A percentile compares a stretch with the other conserved stretches of the same genome.
phyloP scores from a whole-genome alignment of 202 grass and related monocot species.

The Setaria viridis region DNA sequence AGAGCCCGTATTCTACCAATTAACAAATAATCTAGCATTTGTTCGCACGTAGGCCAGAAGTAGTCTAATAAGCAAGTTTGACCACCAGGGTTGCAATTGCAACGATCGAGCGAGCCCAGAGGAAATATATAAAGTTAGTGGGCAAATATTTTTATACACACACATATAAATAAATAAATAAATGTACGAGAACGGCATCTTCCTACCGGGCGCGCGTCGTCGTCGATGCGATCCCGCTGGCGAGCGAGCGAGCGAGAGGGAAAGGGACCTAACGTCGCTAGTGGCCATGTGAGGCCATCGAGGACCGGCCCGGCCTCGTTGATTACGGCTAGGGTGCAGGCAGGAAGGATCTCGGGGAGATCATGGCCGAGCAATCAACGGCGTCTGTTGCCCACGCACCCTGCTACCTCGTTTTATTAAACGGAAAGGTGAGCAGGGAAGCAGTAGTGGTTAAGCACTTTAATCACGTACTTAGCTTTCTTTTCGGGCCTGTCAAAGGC shows the following conservation, averaged over 20 bases:
- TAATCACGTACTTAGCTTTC: background rate
- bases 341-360: slow-evolving; percentile 21
- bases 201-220: background rate
- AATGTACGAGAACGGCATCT: slow-evolving; percentile 14
- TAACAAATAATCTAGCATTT: background rate
- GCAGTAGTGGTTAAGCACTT: background rate
- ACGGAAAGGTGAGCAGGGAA: background rate
- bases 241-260: background rate
- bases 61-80: slow-evolving; percentile 26
- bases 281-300: slow-evolving; percentile 52
- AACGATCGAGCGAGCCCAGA: background rate
- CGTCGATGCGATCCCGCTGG: background rate
- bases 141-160: background rate
- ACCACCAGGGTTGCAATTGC: background rate
- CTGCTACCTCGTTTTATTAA: background rate
- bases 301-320: background rate
- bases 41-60: slow-evolving; percentile 30
- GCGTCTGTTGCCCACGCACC: background rate
- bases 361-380: slow-evolving; percentile 39
- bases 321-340: background rate
- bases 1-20: background rate
- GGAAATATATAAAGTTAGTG: background rate
- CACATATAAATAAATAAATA: background rate
- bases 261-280: slow-evolving; percentile 9
- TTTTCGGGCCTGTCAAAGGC: background rate